Evolutionary conservation across 2,329 filamentous ascomycete species (phyloP), one percentile per base, ranked within the genome.

Genomic region (Cytospora paraplurivora): DNA sequence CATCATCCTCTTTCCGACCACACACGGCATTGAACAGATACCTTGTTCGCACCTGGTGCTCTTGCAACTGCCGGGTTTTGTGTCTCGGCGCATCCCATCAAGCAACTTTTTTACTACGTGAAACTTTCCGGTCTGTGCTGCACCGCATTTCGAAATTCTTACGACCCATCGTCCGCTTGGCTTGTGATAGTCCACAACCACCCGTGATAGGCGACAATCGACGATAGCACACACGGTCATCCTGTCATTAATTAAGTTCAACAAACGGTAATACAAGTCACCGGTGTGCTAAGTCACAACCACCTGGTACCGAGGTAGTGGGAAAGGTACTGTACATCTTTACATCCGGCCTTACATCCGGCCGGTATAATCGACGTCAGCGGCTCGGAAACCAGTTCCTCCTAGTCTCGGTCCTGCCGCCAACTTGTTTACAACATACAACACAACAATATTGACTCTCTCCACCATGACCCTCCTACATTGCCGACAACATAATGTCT

Each of bases 401-500:
- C 11, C 38, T 54, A 47, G 44, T 12, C 8, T 32, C 51, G 12
- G 35, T 52, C 51, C 27, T 32, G 11, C 58, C 33, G 7, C 19
- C 44, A 51, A 54, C 35, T 34, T 35, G 27, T 51, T 51, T 4
- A 10, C 57, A n/a, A n/a, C n/a, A n/a, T n/a, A n/a, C 27, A 47
- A 52, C 17, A 27, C 35, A 33, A 33, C 17, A 33, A 17, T 35
- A 7, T 54, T 4, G 38, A n/a, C 35, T 34, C 35, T 33, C 49
- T 64, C 33, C 64, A 64, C 56, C 62, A 66, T 66, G 64, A 60
- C 44, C 50, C 49, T 32, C 17, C 19, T n/a, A 34, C 32, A 32
- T 32, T 56, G 35, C 38, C 49, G 11, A 44, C 52, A 66, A 54
- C 56, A 63, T 33, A 53, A 66, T 66, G 64, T 61, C 64, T 66